These are phyloP conservation scores for Ophiostoma montium DNA, from an alignment of 2,329 filamentous ascomycete genomes.

Conservation along the genomic window DNA sequence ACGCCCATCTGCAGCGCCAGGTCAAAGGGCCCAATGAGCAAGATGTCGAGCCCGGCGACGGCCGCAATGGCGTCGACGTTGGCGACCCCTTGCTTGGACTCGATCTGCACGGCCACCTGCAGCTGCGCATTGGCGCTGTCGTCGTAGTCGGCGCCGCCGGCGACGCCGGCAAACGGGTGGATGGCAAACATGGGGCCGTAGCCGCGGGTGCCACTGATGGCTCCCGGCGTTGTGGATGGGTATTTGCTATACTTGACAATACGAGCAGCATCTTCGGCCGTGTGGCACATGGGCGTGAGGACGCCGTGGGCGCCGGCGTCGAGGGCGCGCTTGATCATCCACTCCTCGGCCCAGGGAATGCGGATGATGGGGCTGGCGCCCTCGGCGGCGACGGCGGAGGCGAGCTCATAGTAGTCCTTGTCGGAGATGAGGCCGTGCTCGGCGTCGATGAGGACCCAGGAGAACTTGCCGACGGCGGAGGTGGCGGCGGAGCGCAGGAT, in stretches of 20 bases:
- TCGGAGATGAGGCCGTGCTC: conserved; percentile 26
- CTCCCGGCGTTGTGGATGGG: conserved; percentile 4
- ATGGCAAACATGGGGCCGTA: conserved; percentile 22
- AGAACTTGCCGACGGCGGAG: conserved; percentile 5
- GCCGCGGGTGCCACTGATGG: conserved; percentile 11
- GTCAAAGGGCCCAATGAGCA: conserved; percentile 23
- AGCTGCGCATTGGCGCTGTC: conserved; percentile 19
- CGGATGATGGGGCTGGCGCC: conserved; percentile 27
- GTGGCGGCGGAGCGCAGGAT: conserved; percentile 11
- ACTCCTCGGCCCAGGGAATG: conserved; percentile 41
- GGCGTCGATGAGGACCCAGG: conserved; percentile 25
- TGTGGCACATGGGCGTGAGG: conserved; percentile 29
- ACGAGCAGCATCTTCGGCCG: conserved; percentile 13
- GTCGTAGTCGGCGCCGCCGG: conserved; percentile 19
- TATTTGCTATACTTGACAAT: conserved; percentile 15
- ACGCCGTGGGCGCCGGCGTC: conserved; percentile 46
- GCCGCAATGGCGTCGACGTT: conserved; percentile 29
- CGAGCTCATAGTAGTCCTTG: conserved; percentile 22
- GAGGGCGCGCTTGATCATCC: conserved; percentile 48
- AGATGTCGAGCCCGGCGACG: conserved; percentile 25
- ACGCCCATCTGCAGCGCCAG: conserved; percentile 24
- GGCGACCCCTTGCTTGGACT: conserved; percentile 25
- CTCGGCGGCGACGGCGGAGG: conserved; percentile 23
- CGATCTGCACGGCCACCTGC: conserved; percentile 25
- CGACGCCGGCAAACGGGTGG: conserved; percentile 16